phyloP scores from a whole-genome alignment of 306 rosid species.

The Albizia julibrissin region DNA sequence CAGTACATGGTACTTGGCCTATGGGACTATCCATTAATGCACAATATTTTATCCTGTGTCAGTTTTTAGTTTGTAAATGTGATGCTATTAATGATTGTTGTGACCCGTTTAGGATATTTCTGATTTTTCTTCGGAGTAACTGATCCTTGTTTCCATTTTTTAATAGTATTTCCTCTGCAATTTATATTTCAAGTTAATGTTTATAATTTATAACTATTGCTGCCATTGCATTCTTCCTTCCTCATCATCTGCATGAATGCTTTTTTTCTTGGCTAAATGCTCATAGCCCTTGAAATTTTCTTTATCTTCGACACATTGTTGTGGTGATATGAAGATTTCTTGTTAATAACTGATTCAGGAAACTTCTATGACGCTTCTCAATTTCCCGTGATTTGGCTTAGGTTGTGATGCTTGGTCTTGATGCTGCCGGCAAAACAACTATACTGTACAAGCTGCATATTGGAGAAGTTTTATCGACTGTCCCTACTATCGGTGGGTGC shows the following conservation, averaged over 20 bases:
- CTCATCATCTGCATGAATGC: not conserved
- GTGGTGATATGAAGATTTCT: not conserved
- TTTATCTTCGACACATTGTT: conserved; percentile 2
- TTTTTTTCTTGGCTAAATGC: not conserved
- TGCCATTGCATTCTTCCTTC: not conserved
- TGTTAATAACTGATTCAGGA: not conserved
- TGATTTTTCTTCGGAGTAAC: not conserved
- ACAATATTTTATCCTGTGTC: not conserved
- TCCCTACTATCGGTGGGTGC: conserved; percentile 84
- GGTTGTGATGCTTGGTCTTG: conserved; percentile 98
- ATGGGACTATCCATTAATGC: not conserved
- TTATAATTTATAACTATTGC: not conserved
- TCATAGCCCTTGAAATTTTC: not conserved
- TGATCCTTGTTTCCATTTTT: not conserved
- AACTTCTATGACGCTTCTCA: not conserved
- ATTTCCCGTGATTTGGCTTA: conserved; percentile 41
- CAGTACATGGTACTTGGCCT: not conserved
- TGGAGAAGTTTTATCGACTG: conserved; percentile 92
- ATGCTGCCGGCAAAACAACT: conserved; percentile 95
- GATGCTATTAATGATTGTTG: not conserved
- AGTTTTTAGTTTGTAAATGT: not conserved
- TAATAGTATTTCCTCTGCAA: not conserved
- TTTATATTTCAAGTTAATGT: not conserved
- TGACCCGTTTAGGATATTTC: not conserved
- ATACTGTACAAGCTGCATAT: conserved; percentile 86